A percentile compares a stretch with the other conserved stretches of the same genome.
Conservation (phyloP, 768 basidiomycete genomes). For the Suillus variegatus region DNA sequence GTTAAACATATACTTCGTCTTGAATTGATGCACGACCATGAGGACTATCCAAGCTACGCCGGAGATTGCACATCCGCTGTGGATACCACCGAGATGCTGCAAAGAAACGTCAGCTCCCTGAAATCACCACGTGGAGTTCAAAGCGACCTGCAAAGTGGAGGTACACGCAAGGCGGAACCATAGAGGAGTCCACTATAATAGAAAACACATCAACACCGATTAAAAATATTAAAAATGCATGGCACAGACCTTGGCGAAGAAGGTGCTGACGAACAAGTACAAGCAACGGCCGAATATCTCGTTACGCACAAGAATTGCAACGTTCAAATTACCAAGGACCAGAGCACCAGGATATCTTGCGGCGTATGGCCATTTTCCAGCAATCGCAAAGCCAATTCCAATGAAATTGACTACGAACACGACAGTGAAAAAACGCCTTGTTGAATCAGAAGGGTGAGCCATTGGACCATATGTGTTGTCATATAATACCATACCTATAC, state of each 20-base stretch:
- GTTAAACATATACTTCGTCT: conserved; percentile 47
- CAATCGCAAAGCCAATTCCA: conserved; percentile 59
- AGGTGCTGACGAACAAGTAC: conserved; percentile 68
- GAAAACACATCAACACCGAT: background rate
- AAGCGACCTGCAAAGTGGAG: conserved; percentile 62
- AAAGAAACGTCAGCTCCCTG: conserved; percentile 13
- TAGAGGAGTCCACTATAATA: conserved; percentile 65
- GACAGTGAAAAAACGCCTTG: conserved; percentile 73
- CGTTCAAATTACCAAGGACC: conserved; percentile 71
- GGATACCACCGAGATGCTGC: conserved; percentile 79
- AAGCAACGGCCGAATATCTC: conserved; percentile 78
- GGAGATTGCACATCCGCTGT: conserved; percentile 73
- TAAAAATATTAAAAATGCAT: background rate
- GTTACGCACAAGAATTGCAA: conserved; percentile 77
- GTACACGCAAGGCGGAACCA: conserved; percentile 74
- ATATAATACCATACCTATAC: conserved; percentile 52
- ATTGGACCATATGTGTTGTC: background rate
- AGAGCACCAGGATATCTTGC: conserved; percentile 66
- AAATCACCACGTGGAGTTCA: background rate
- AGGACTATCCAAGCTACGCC: conserved; percentile 70
- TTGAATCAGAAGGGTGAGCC: conserved; percentile 2
- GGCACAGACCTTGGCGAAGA: conserved; percentile 65
- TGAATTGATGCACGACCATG: conserved; percentile 60
- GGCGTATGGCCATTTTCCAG: conserved; percentile 70
- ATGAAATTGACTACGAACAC: conserved; percentile 60